Conservation (phyloP, 768 basidiomycete species). For the Mycena vulgaris region DNA sequence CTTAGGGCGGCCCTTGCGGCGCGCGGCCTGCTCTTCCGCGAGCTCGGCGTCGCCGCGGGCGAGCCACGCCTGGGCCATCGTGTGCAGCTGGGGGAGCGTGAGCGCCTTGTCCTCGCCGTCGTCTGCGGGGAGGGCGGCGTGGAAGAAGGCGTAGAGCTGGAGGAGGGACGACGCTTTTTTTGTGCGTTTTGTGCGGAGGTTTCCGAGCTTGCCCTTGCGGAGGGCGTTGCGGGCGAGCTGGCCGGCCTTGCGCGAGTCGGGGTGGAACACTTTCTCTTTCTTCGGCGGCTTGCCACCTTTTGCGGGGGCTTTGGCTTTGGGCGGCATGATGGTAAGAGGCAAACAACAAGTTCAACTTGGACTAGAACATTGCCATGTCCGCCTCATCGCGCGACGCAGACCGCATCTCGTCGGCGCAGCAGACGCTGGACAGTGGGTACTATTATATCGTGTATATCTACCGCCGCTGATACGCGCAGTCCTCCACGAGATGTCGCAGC, state of each 20-base stretch:
- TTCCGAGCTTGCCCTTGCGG: conserved; percentile 77
- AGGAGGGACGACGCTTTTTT: conserved; percentile 67
- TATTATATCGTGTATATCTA: background rate
- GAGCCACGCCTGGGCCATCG: conserved; percentile 79
- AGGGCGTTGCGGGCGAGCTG: conserved; percentile 79
- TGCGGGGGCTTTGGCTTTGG: conserved; percentile 56
- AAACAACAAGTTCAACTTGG: background rate
- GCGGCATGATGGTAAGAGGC: conserved; percentile 50
- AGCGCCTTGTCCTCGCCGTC: conserved; percentile 61
- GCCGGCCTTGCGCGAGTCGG: conserved; percentile 86
- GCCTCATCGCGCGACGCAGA: conserved; percentile 65
- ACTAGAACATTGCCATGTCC: conserved; percentile 10
- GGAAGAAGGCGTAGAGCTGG: conserved; percentile 84
- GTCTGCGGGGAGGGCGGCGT: conserved; percentile 69
- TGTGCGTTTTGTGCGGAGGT: conserved; percentile 66
- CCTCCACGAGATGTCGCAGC: conserved; percentile 89
- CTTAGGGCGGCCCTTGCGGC: conserved; percentile 85
- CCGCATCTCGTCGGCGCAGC: conserved; percentile 73
- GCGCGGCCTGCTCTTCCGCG: conserved; percentile 68
- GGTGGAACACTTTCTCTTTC: conserved; percentile 86
- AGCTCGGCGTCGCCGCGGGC: conserved; percentile 79
- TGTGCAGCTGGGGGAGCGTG: conserved; percentile 76
- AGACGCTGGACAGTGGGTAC: conserved; percentile 78
- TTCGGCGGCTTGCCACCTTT: conserved; percentile 57
- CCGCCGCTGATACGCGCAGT: conserved; percentile 59